phyloP scores from a whole-genome alignment of 768 basidiomycete species.

The Multifurca ochricompacta region DNA sequence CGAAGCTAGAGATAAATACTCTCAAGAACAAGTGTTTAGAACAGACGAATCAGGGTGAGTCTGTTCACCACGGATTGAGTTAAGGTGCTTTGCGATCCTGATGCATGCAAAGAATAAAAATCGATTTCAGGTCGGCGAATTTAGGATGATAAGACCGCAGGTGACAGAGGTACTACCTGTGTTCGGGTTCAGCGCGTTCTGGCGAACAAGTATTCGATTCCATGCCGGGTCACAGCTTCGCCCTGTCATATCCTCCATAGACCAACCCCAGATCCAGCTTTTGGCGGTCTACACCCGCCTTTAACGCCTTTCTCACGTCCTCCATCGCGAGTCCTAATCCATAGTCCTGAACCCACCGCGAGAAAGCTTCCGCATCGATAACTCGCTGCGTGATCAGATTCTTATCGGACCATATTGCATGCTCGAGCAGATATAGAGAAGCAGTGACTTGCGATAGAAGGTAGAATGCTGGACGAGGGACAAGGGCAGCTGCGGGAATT shows the following conservation, averaged over 20 bases:
- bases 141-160: neutral
- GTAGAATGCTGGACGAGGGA: conserved; percentile 51
- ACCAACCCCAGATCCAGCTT: neutral
- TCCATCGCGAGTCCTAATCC: conserved; percentile 27
- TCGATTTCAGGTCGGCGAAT: neutral
- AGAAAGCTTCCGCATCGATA: conserved; percentile 45
- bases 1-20: neutral
- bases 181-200: neutral
- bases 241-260: neutral
- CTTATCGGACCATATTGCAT: conserved; percentile 51
- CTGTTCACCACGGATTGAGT: too few species aligned
- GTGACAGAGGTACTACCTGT: neutral
- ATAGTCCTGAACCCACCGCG: conserved; percentile 41
- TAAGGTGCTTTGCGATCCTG: too few species aligned
- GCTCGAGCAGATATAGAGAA: conserved; percentile 54
- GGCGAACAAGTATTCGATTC: too few species aligned
- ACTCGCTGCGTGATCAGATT: conserved; percentile 25
- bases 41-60: neutral
- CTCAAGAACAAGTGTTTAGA: neutral
- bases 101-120: too few species aligned
- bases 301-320: conserved; percentile 23
- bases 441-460: conserved; percentile 50
- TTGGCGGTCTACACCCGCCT: neutral
- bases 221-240: too few species aligned
- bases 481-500: conserved; percentile 36